Conservation (phyloP, 1,284 basidiomycete genomes). For the Rhizoctonia solani region DNA sequence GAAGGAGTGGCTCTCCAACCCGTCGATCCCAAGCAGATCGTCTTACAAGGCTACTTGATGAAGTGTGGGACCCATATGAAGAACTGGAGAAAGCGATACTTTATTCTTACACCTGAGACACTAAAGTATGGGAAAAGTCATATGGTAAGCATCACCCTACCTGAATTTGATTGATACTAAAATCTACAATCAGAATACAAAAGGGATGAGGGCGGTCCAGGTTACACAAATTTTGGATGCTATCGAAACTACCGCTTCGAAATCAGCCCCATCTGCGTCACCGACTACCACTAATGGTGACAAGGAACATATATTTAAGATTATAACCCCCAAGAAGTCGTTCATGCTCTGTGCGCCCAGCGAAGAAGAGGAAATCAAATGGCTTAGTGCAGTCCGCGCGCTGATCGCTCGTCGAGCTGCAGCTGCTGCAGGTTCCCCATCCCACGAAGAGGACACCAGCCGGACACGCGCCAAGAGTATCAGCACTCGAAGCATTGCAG, state of each 20-base stretch:
- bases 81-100: slow-evolving; percentile 96
- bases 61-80: slow-evolving; percentile 93
- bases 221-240: slow-evolving; percentile 89
- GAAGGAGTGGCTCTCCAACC: slow-evolving; percentile 49
- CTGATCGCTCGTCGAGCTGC: slow-evolving; percentile 69
- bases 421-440: neutral
- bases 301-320: slow-evolving; percentile 80
- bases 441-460: neutral
- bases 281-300: slow-evolving; percentile 18
- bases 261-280: slow-evolving; percentile 37
- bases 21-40: slow-evolving; percentile 68
- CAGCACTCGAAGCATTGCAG: slow-evolving; percentile 19
- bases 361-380: slow-evolving; percentile 98
- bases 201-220: slow-evolving; percentile 83
- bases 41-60: slow-evolving; percentile 92
- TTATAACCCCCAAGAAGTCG: slow-evolving; percentile 92
- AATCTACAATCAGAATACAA: slow-evolving; percentile 67
- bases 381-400: slow-evolving; percentile 92
- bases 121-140: slow-evolving; percentile 84
- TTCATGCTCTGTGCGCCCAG: slow-evolving; percentile 90
- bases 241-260: slow-evolving; percentile 58
- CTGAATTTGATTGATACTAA: slow-evolving; percentile 35
- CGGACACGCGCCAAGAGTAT: slow-evolving; percentile 21
- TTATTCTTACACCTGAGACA: slow-evolving; percentile 79
- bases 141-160: slow-evolving; percentile 60